Percentiles rank a stretch among this genome's conserved stretches.
These are phyloP conservation scores for Citrus hindsii DNA, from an alignment of 345 rosid genomes.

Conservation along the genomic window DNA sequence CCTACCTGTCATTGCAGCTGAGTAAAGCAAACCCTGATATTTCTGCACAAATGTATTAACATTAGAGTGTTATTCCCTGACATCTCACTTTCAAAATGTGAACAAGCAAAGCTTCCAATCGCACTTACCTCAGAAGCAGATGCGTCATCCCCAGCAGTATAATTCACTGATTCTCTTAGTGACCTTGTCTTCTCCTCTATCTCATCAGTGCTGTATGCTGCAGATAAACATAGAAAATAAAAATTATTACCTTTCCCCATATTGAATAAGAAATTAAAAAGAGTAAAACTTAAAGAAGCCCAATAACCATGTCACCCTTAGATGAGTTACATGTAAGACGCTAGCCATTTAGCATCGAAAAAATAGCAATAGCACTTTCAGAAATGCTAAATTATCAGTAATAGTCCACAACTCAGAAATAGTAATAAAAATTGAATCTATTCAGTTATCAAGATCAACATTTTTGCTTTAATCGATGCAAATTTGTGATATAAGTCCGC, in stretches of 20 bases:
- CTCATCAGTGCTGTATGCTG: conserved; percentile 74
- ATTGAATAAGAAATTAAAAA: neutral
- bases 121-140: conserved; percentile 54
- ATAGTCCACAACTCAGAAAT: neutral
- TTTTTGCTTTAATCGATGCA: neutral
- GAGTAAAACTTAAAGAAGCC: neutral
- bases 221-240: conserved; percentile 8
- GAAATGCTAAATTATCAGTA: neutral
- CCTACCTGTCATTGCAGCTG: conserved; percentile 70
- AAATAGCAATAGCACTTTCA: neutral
- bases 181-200: conserved; percentile 64
- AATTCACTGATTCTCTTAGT: conserved; percentile 51
- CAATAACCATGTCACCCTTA: neutral
- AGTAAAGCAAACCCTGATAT: conserved; percentile 44
- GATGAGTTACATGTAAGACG: neutral
- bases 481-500: neutral
- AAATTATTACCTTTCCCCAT: neutral
- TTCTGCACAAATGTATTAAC: conserved; percentile 48
- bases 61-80: neutral
- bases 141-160: conserved; percentile 31
- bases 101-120: neutral
- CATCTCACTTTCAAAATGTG: neutral
- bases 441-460: neutral
- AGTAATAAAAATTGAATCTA: neutral
- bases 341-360: neutral